Base-by-base conservation (phyloP, 208 protist species). In the Spongospora subterranea region DNA sequence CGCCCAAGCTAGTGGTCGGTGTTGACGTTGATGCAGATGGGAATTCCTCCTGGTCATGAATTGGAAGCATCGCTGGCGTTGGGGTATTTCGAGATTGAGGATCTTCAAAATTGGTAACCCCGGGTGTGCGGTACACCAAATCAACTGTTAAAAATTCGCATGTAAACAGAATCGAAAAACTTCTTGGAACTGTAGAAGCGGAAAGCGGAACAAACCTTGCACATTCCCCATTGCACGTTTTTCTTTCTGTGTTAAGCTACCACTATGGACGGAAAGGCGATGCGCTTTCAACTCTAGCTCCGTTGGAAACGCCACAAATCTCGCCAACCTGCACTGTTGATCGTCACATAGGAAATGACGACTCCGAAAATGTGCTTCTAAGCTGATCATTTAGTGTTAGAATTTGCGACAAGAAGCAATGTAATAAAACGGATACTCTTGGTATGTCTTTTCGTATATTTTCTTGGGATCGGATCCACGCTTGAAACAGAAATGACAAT, bases 191-290 rank as follows among this genome's bases (percentile, higher is more conserved):
- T 24, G 6, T 24, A 24, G 24, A 60, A 29, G 50, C 13, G 24
- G 6, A 29, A 6, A 60, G 24, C 50, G 13, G n/a, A n/a, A 6
- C 17, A 43, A 40, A 82, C 71, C 71, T 82, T 82, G 71, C 6
- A 82, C 71, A n/a, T 35, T 82, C 13, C 71, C 71, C 71, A 82
- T 82, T 39, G 71, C 71, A 6, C 71, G 6, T 82, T n/a, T 6
- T 82, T 82, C 71, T n/a, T 82, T 82, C 35, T 82, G 71, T 82
- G 71, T 82, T n/a, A 82, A n/a, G n/a, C 35, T 82, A 35, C 35
- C 71, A 35, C 71, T 35, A 43, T 82, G 71, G 17, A 82, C 71
- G 6, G 6, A n/a, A 17, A 82, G 71, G 35, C 71, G 71, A 43
- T 82, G 71, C 11, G 17, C 71, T 82, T 35, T 6, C 71, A 82